Base-by-base conservation (phyloP, 2,329 filamentous ascomycete species). In the Penicillium expansum region DNA sequence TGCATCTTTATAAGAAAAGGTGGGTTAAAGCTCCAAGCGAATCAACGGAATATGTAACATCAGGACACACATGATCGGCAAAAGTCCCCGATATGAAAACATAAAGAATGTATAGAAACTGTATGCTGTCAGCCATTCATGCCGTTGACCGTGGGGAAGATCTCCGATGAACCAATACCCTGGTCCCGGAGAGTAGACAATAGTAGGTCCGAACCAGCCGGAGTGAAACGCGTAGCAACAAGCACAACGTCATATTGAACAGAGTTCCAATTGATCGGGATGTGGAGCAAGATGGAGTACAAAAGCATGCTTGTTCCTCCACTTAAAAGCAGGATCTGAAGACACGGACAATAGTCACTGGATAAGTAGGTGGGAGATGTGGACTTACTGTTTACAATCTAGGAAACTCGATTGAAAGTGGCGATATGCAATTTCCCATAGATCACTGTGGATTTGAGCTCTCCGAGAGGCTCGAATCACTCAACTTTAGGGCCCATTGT, bases 161-260 rank as follows among this genome's bases (percentile, higher is more conserved):
- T 30, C 29, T 37, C 39, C 27, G 22, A 51, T 59, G 58, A 48
- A 54, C 50, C 58, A 47, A 43, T 52, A 30, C 51, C 44, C 51
- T 49, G 29, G 33, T 27, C 49, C 44, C 43, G 41, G 32, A 62
- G 18, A 58, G 52, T 44, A 61, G 43, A 52, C 49, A 45, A 37
- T 35, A 10, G 20, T 30, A 54, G 48, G 32, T 52, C 61, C 62
- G 57, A 59, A 51, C 60, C 63, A 64, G 63, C 52, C 63, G 62
- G 60, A 63, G 38, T 45, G 29, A 53, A 42, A 55, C 61, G 56
- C 62, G 54, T 49, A 43, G 24, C 43, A 41, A 52, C 22, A 55
- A 3, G 16, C 33, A 47, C 55, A 35, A 66, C 64, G 64, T 65
- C 63, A 66, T 65, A 37, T 53, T 48, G 37, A 62, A 56, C 14